Percentiles rank a stretch among this genome's conserved stretches.
These are phyloP conservation scores for Penicillium simplicissimum DNA, from an alignment of 495 filamentous ascomycete genomes.

Conservation along the genomic window DNA sequence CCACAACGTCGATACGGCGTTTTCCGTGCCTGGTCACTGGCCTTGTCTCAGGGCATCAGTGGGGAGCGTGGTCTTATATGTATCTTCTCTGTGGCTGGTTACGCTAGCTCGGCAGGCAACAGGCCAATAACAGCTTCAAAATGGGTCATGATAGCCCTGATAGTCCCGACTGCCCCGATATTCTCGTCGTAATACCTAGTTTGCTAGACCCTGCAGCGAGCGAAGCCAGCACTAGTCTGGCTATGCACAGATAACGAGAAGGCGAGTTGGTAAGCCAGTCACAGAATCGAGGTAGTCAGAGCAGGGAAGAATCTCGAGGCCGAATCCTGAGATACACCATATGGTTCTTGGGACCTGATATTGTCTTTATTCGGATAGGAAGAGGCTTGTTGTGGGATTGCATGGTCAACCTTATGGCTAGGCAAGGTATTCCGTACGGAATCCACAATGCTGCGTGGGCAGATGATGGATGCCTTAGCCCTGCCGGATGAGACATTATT, in stretches of 20 bases:
- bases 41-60: conserved; percentile 4
- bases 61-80: neutral
- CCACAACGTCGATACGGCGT: conserved; percentile 1
- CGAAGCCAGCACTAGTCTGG: neutral
- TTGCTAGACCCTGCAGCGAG: conserved; percentile 3
- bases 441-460: neutral
- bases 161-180: neutral
- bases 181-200: neutral
- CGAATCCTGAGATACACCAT: neutral
- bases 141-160: neutral
- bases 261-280: neutral
- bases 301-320: neutral
- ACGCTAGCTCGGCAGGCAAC: neutral
- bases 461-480: neutral
- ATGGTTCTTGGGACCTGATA: neutral
- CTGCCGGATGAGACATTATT: neutral
- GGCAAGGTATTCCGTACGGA: neutral
- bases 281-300: neutral
- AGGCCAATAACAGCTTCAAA: neutral
- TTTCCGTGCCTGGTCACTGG: conserved; percentile 2
- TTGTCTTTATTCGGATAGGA: neutral
- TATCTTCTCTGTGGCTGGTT: neutral
- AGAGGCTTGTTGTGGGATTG: neutral
- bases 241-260: neutral
- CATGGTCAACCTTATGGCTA: neutral